Evolutionary conservation across 179 eudicot species (phyloP).

Genomic region (Sideroxylon spinosum): DNA sequence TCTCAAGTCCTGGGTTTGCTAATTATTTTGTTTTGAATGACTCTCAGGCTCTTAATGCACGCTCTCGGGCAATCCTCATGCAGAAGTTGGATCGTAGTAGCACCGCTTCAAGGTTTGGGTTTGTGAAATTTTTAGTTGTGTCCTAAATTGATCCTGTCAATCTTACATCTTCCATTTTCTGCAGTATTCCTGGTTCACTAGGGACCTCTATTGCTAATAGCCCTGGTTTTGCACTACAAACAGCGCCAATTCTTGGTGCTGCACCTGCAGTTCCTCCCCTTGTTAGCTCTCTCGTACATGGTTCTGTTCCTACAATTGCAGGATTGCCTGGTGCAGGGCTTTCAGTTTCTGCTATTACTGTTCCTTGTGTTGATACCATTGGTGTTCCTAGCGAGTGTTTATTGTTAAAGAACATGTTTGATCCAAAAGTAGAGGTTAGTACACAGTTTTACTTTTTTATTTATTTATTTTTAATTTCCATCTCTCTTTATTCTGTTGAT

Average conservation of each 20-base stretch:
- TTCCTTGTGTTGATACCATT: constrained; percentile 47
- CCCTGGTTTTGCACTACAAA: constrained; percentile 28
- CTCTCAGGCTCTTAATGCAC: constrained; percentile 73
- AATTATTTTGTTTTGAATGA: constrained; percentile 10
- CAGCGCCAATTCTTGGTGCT: constrained; percentile 34
- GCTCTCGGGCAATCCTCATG: constrained; percentile 83
- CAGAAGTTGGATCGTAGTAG: constrained; percentile 85
- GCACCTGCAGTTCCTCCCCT: constrained; percentile 31
- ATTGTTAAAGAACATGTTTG: constrained; percentile 89
- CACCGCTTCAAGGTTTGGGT: constrained; percentile 53
- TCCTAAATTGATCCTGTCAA: background rate
- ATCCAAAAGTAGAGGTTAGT: constrained; percentile 70
- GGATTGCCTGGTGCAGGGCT: constrained; percentile 39
- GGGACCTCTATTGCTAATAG: constrained; percentile 31
- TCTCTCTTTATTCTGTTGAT: too few species aligned
- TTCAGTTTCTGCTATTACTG: constrained; percentile 32
- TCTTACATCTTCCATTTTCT: constrained; percentile 10
- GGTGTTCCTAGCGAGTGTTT: constrained; percentile 86
- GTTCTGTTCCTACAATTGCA: constrained; percentile 32
- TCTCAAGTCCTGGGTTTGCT: constrained; percentile 1
- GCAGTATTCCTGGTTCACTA: constrained; percentile 50
- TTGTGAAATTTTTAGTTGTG: background rate
- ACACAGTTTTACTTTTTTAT: constrained; percentile 9
- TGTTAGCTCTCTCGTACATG: constrained; percentile 29
- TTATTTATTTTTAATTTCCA: background rate